phyloP scores from a whole-genome alignment of 2,329 filamentous ascomycete genomes.

The Ophiocordyceps unilateralis region DNA sequence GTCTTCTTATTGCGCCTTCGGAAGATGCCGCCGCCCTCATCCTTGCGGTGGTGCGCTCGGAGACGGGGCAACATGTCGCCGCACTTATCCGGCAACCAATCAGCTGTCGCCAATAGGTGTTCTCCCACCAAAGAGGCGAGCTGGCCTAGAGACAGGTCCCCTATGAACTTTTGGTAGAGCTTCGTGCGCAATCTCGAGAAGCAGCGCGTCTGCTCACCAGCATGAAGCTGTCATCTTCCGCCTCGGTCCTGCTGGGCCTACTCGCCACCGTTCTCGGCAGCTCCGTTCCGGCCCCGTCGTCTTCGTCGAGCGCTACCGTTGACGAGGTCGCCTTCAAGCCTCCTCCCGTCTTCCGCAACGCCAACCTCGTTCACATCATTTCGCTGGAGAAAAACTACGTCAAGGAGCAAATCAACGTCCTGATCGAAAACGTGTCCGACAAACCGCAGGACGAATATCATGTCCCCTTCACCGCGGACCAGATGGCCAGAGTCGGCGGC shows the following conservation, averaged over 20 bases:
- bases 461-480: conserved; percentile 62
- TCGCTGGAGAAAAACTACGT: conserved; percentile 88
- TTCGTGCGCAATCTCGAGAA: neutral
- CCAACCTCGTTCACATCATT: conserved; percentile 75
- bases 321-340: conserved; percentile 59
- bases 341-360: conserved; percentile 83
- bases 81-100: neutral
- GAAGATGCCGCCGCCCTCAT: neutral
- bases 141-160: neutral
- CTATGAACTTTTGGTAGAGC: neutral
- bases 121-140: neutral
- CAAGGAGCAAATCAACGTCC: conserved; percentile 82
- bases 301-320: conserved; percentile 42
- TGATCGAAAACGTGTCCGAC: conserved; percentile 73
- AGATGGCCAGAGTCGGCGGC: conserved; percentile 63
- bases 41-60: neutral
- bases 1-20: neutral
- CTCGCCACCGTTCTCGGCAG: conserved; percentile 27
- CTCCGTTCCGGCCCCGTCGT: conserved; percentile 16
- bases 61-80: neutral
- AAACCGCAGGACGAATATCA: conserved; percentile 80
- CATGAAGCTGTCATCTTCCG: conserved; percentile 28
- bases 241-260: conserved; percentile 42
- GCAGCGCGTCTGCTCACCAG: conserved; percentile 7
- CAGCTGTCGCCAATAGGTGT: neutral